These are phyloP conservation scores for Polyporus arcularius DNA, from an alignment of 768 basidiomycete species.

Conservation along the genomic window DNA sequence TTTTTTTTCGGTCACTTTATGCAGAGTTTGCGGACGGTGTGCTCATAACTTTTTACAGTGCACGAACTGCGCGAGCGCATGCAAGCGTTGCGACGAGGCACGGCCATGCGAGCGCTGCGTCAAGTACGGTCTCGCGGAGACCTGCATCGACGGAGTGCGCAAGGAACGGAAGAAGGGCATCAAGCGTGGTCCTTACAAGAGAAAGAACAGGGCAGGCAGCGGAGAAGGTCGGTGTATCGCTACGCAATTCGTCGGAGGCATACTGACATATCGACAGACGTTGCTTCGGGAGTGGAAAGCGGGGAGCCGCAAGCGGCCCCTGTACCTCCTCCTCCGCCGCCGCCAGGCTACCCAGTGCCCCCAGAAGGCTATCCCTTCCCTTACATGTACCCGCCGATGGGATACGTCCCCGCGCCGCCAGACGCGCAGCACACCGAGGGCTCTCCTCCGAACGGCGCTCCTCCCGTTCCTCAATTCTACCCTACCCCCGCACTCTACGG, in stretches of 20 bases:
- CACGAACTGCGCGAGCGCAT: conserved; percentile 58
- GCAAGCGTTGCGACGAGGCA: conserved; percentile 57
- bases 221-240: conserved; percentile 22
- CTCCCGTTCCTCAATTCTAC: conserved; percentile 35
- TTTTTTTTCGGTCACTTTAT: not conserved
- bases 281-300: conserved; percentile 12
- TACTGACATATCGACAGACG: not conserved
- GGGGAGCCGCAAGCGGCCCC: conserved; percentile 3
- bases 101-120: conserved; percentile 66
- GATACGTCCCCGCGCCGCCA: conserved; percentile 40
- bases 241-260: not conserved
- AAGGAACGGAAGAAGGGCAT: conserved; percentile 67
- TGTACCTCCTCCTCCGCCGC: conserved; percentile 14
- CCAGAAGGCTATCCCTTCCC: conserved; percentile 49
- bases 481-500: conserved; percentile 39
- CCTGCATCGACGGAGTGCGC: conserved; percentile 60
- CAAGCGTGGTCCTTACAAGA: conserved; percentile 60
- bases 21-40: not conserved
- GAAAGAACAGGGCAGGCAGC: conserved; percentile 41
- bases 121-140: conserved; percentile 59
- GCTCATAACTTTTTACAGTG: conserved; percentile 36
- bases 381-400: conserved; percentile 45
- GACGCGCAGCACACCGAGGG: conserved; percentile 38
- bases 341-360: conserved; percentile 28
- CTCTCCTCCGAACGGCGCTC: conserved; percentile 29